Evolutionary conservation across 2,329 filamentous ascomycete species (phyloP).

Genomic region (Cercospora zeae-maydis): DNA sequence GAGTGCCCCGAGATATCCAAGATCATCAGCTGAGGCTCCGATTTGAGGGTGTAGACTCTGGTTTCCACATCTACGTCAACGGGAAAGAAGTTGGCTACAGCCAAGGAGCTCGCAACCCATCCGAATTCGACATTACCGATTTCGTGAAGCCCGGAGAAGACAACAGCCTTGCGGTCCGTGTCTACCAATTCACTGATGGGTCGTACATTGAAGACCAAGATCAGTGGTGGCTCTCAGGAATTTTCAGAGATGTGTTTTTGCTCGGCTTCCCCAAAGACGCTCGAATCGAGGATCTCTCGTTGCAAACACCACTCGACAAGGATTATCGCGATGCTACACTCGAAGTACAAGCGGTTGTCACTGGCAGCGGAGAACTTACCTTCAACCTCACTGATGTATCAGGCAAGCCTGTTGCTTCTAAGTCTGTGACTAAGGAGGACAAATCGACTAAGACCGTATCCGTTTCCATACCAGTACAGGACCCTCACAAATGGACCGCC

Average conservation of each 20-base stretch:
- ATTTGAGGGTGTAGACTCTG: constrained; percentile 69
- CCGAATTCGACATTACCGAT: constrained; percentile 64
- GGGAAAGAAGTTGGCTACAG: constrained; percentile 62
- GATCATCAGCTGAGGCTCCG: constrained; percentile 57
- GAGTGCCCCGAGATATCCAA: constrained; percentile 47
- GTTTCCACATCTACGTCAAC: constrained; percentile 68
- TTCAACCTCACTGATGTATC: constrained; percentile 39
- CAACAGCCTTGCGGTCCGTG: constrained; percentile 61
- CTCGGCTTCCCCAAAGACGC: constrained; percentile 51
- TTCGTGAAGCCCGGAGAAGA: constrained; percentile 45
- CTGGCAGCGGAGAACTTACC: constrained; percentile 43
- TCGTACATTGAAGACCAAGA: constrained; percentile 62
- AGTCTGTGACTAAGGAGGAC: constrained; percentile 1
- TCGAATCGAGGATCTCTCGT: constrained; percentile 57
- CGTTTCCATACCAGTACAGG: constrained; percentile 44
- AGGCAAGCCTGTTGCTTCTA: constrained; percentile 37
- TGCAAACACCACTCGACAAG: constrained; percentile 54
- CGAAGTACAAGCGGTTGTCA: constrained; percentile 18
- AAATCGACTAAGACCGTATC: constrained; percentile 26
- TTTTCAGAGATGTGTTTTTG: constrained; percentile 64
- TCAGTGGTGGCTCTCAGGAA: constrained; percentile 41
- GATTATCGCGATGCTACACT: constrained; percentile 53
- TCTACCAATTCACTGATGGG: constrained; percentile 68
- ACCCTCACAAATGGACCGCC: constrained; percentile 66
- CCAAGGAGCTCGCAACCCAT: constrained; percentile 64